Conservation (phyloP, 345 rosid species). For the Eucalyptus marginata region DNA sequence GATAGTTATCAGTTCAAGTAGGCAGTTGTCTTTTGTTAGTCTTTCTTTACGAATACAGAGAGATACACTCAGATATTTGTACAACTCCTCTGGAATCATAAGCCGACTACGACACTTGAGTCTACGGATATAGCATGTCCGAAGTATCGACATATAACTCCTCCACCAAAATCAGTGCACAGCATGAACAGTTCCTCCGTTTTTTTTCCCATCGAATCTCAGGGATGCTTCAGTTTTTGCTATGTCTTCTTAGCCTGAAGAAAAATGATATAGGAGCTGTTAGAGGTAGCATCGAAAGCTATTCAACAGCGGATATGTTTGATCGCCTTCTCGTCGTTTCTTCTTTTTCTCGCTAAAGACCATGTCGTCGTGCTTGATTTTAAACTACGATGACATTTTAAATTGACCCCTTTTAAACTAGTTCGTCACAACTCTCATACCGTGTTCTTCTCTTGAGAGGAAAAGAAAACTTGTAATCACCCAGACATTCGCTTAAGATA, state of each 20-base stretch:
- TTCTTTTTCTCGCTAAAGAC: not conserved
- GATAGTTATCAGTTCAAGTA: not conserved
- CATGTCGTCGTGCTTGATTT: not conserved
- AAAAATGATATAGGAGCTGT: not conserved
- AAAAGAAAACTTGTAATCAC: not conserved
- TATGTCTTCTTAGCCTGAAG: conserved; percentile 41
- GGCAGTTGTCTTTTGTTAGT: not conserved
- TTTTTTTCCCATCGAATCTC: not conserved
- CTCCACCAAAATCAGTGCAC: not conserved
- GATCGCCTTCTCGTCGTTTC: not conserved
- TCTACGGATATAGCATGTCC: not conserved
- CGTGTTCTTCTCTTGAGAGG: not conserved
- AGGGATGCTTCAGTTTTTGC: not conserved
- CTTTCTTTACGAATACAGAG: not conserved
- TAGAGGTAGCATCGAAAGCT: not conserved
- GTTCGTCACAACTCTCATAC: not conserved
- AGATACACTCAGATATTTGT: not conserved
- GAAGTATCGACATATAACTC: not conserved
- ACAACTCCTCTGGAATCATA: not conserved
- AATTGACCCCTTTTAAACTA: not conserved
- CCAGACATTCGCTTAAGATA: not conserved
- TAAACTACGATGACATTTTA: not conserved
- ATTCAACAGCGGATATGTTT: not conserved
- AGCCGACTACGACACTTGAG: not conserved
- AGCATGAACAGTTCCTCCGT: not conserved